Base-by-base conservation (phyloP, 1,284 basidiomycete species). In the Rhodotorula sp. region DNA sequence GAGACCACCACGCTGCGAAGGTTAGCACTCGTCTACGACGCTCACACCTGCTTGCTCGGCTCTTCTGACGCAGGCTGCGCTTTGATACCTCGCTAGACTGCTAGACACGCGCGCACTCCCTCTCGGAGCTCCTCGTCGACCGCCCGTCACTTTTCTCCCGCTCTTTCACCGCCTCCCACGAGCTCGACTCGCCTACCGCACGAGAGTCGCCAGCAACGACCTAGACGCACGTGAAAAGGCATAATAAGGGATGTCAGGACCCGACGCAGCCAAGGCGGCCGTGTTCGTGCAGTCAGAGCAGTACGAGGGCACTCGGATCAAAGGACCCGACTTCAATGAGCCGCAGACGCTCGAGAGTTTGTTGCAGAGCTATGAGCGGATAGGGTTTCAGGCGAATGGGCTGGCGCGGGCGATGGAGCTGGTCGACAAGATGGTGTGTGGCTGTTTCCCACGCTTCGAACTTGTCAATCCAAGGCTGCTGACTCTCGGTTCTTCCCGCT, bases 371-470 rank as follows among this genome's bases (percentile, higher is more conserved):
- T 98, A 96, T 82, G 87, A 90, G 77, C 86, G 87, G 28, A 96
- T 98, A 62, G 95, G 95, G 22, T 99, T 99, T 79, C 95, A 99
- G 80, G 95, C 95, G 22, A 93, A 89, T 55, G 94, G 91, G 64
- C 82, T 99, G 10, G 89, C 90, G 2, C 87, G 86, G 76, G 95
- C 95, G 0, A 91, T 97, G 70, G 87, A 92, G 60, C 89, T 95
- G 72, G 89, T 99, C 53, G 88, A 95, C 79, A 86, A 86, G 77
- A 96, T 96, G 91, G 93, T 92, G 70, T 16, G 58, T 31, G 24
- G 24, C 6, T 9, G 11, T 11, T 9, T 18, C 15, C 15, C 24
- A 28, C 53, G 10, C 15, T 18, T 15, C 8, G 40, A 8, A 3
- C 24, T 11, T 11, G 2, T 8, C 16, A 26, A 5, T 28, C 26